phyloP scores from a whole-genome alignment of 192 early-diverging fungal species.

The Hyaloraphidium curvatum region DNA sequence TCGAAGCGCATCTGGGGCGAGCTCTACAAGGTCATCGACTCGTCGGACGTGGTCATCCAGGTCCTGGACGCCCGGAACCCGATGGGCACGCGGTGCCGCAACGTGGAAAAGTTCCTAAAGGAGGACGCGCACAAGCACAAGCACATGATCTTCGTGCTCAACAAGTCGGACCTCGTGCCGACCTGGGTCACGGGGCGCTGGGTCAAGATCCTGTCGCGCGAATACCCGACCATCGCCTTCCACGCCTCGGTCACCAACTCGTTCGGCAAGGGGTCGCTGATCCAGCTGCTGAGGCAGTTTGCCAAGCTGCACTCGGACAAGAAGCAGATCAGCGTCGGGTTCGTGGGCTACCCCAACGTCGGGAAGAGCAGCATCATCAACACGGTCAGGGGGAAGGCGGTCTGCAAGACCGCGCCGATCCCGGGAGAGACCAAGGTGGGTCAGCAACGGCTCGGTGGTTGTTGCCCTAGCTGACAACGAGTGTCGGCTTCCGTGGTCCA shows the following conservation, averaged over 20 bases:
- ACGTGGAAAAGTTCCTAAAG: constrained; percentile 78
- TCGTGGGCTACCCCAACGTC: constrained; percentile 44
- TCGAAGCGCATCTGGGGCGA: constrained; percentile 98
- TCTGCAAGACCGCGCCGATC: constrained; percentile 93
- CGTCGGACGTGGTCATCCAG: constrained; percentile 85
- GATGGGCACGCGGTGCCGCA: constrained; percentile 79
- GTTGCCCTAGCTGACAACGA: background rate
- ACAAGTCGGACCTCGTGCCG: constrained; percentile 97
- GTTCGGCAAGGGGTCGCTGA: constrained; percentile 96
- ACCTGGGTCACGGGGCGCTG: constrained; percentile 97
- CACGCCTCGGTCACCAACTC: constrained; percentile 96
- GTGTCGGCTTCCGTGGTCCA: background rate
- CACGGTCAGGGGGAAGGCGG: constrained; percentile 84
- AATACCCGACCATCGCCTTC: constrained; percentile 93
- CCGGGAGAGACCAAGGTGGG: constrained; percentile 81
- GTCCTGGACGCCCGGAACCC: constrained; percentile 98
- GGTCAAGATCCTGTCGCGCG: constrained; percentile 76
- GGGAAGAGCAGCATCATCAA: constrained; percentile 82
- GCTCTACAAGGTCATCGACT: constrained; percentile 91
- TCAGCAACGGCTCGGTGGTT: too few relatives aligned
- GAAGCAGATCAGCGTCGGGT: constrained; percentile 96
- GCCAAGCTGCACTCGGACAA: constrained; percentile 83
- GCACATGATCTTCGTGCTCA: constrained; percentile 86
- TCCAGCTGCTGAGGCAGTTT: constrained; percentile 96
- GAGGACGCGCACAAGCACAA: constrained; percentile 91